Percentiles rank a stretch among this genome's conserved stretches.
These are phyloP conservation scores for Trichoderma oligosporum DNA, from an alignment of 2,329 filamentous ascomycete species.

Conservation along the genomic window DNA sequence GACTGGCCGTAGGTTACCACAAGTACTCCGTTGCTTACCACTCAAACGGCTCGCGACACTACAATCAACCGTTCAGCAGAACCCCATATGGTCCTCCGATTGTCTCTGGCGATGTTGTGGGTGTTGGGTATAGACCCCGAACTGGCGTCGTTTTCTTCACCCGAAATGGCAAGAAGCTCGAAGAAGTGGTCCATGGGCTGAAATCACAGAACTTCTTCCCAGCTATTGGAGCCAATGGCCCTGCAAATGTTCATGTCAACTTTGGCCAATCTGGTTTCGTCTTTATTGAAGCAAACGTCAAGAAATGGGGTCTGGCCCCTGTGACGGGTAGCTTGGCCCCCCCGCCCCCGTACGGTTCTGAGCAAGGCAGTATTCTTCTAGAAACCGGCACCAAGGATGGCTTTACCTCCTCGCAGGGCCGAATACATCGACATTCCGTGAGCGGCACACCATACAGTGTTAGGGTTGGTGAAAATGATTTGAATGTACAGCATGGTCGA, in stretches of 20 bases:
- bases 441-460: constrained; percentile 35
- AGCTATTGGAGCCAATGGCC: constrained; percentile 92
- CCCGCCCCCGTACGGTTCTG: constrained; percentile 92
- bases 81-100: constrained; percentile 78
- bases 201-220: constrained; percentile 98
- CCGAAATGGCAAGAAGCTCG: constrained; percentile 93
- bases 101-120: constrained; percentile 92
- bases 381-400: constrained; percentile 73
- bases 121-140: constrained; percentile 89
- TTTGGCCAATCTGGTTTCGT: constrained; percentile 98
- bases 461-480: constrained; percentile 44
- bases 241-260: constrained; percentile 90
- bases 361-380: constrained; percentile 92
- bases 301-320: constrained; percentile 97
- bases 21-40: constrained; percentile 90
- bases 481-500: constrained; percentile 64
- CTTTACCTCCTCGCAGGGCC: constrained; percentile 43
- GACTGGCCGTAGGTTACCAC: constrained; percentile 65
- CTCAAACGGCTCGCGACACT: constrained; percentile 79
- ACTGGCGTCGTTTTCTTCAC: constrained; percentile 98
- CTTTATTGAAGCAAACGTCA: constrained; percentile 98
- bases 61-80: constrained; percentile 85
- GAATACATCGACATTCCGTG: constrained; percentile 46
- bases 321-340: constrained; percentile 94
- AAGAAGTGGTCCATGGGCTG: constrained; percentile 87